A percentile compares a stretch with the other conserved stretches of the same genome.
These are phyloP conservation scores for Populus simonii DNA, from an alignment of 345 rosid genomes.

Conservation along the genomic window DNA sequence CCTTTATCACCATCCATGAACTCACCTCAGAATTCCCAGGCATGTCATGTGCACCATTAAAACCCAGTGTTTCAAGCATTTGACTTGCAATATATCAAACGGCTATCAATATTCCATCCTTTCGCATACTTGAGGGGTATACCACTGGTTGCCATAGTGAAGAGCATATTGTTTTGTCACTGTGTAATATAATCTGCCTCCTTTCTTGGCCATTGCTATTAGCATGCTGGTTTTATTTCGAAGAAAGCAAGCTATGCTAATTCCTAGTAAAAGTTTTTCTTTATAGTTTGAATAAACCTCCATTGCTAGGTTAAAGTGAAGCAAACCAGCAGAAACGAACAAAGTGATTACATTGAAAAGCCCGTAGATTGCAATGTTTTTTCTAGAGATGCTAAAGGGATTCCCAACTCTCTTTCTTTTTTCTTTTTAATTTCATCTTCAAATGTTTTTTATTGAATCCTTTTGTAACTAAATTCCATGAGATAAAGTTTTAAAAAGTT, in stretches of 20 bases:
- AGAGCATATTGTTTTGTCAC: background rate
- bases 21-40: background rate
- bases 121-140: background rate
- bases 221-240: slow-evolving; percentile 13
- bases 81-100: background rate
- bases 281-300: too few relatives aligned
- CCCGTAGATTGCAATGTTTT: background rate
- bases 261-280: background rate
- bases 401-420: too few relatives aligned
- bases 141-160: slow-evolving; percentile 16
- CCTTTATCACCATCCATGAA: background rate
- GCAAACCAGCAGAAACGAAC: background rate
- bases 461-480: too few relatives aligned
- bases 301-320: background rate
- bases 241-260: background rate
- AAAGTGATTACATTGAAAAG: background rate
- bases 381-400: too few relatives aligned
- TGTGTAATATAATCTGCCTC: background rate
- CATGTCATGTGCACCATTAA: background rate
- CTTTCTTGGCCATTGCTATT: slow-evolving; percentile 1
- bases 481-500: too few relatives aligned
- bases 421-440: too few relatives aligned
- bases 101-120: background rate
- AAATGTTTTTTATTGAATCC: too few relatives aligned
- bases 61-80: too few relatives aligned